These are phyloP conservation scores for Silene noctiflora DNA, from an alignment of 179 eudicot genomes.

Conservation along the genomic window DNA sequence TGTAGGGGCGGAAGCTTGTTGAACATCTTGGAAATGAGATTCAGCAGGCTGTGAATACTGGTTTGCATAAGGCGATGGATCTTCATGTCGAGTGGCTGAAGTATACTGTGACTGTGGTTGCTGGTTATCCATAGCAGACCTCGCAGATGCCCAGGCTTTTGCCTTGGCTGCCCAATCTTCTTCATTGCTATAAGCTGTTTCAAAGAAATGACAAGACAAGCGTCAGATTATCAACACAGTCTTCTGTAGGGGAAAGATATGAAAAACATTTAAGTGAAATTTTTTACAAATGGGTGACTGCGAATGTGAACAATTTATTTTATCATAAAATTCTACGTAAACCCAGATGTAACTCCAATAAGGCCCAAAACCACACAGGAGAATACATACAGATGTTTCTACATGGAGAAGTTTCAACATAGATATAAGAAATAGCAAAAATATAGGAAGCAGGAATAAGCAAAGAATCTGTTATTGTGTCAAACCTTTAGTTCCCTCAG, in stretches of 20 bases:
- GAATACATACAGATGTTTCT: not conserved
- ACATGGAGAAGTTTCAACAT: not conserved
- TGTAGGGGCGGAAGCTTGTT: slow-evolving; percentile 36
- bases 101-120: slow-evolving; percentile 35
- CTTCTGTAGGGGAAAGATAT: not conserved
- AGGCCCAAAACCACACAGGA: not conserved
- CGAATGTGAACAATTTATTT: not conserved
- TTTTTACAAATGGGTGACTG: not conserved
- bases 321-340: not conserved
- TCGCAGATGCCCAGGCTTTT: slow-evolving; percentile 91
- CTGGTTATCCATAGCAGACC: slow-evolving; percentile 55
- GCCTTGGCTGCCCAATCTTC: slow-evolving; percentile 98
- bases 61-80: slow-evolving; percentile 47
- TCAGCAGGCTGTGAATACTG: slow-evolving; percentile 51
- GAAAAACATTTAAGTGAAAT: not conserved
- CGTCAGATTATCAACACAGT: not conserved
- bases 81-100: slow-evolving; percentile 39
- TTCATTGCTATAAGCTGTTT: slow-evolving; percentile 59
- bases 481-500: not conserved
- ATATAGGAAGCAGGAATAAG: not conserved
- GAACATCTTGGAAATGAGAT: slow-evolving; percentile 46
- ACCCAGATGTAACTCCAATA: slow-evolving; percentile 5
- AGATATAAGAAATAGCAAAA: not conserved
- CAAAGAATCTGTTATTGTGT: not conserved
- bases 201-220: slow-evolving; percentile 4